Percentiles rank a stretch among this genome's conserved stretches.
Evolutionary conservation across 2,329 filamentous ascomycete species (phyloP).

Genomic region (Sporothrix phasma): DNA sequence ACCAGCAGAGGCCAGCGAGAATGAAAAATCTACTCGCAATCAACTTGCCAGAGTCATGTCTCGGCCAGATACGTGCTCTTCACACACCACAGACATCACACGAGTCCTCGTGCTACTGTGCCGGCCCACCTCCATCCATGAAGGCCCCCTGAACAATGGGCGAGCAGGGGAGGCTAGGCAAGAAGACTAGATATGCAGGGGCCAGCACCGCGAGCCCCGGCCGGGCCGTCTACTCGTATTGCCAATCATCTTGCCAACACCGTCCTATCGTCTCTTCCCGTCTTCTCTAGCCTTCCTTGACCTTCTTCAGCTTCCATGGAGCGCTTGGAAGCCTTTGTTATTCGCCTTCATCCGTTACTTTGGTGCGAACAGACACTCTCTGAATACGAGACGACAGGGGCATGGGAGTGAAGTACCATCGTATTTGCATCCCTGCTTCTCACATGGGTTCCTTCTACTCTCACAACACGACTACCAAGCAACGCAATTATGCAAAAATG

Average conservation of each 20-base stretch:
- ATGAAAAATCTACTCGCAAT: background rate
- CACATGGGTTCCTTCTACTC: background rate
- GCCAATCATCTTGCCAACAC: background rate
- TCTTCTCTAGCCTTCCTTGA: background rate
- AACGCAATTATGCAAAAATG: background rate
- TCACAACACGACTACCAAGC: background rate
- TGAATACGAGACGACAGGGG: background rate
- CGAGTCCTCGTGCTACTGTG: background rate
- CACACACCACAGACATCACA: background rate
- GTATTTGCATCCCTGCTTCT: too few species aligned
- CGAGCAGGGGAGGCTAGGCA: background rate
- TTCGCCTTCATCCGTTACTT: background rate
- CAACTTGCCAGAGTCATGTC: slow-evolving; percentile 9
- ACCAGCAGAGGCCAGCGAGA: background rate
- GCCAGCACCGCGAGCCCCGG: background rate
- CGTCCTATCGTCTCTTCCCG: background rate
- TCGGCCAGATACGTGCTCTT: background rate
- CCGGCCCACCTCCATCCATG: background rate
- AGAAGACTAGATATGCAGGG: background rate
- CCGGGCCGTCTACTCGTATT: background rate
- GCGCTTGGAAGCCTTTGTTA: background rate
- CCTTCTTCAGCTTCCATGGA: background rate
- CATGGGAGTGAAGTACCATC: background rate
- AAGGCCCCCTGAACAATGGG: too few species aligned
- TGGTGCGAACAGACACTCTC: background rate